Conservation (phyloP, 495 filamentous ascomycete species). For the Daldinia childiae region DNA sequence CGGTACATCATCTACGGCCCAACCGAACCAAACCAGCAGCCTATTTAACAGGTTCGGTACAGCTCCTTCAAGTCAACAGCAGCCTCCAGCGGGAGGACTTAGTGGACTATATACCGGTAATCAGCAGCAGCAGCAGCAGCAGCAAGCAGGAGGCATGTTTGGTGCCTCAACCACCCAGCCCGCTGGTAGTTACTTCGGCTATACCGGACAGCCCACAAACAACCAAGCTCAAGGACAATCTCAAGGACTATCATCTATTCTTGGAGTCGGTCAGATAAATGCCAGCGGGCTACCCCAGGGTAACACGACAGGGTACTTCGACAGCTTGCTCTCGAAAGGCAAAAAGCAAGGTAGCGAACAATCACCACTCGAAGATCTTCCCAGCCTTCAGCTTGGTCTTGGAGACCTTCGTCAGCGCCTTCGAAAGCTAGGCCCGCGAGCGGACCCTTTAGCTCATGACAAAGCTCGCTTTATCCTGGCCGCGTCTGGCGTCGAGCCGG, state of each 20-base stretch:
- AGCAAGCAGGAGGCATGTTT: conserved; percentile 37
- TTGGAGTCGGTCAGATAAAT: conserved; percentile 36
- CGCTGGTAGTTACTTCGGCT: too few relatives aligned
- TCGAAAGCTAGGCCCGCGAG: conserved; percentile 72
- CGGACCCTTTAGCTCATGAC: conserved; percentile 60
- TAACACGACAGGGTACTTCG: conserved; percentile 77
- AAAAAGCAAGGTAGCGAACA: conserved; percentile 67
- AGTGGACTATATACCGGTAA: conserved; percentile 13
- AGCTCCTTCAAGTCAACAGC: conserved; percentile 17
- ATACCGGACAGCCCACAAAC: conserved; percentile 26
- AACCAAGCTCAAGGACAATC: conserved; percentile 20
- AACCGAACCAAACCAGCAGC: conserved; percentile 16
- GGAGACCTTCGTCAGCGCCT: conserved; percentile 88
- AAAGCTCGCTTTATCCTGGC: conserved; percentile 89
- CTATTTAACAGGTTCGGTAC: background rate
- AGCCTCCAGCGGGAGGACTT: conserved; percentile 13
- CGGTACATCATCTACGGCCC: conserved; percentile 2
- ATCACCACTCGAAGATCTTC: conserved; percentile 65
- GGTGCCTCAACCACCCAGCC: conserved; percentile 16
- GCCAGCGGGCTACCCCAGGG: conserved; percentile 32
- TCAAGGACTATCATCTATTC: conserved; percentile 28
- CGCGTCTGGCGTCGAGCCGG: conserved; percentile 85
- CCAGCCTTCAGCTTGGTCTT: conserved; percentile 81
- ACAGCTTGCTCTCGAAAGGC: conserved; percentile 83
- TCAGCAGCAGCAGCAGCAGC: conserved; percentile 31